These are phyloP conservation scores for Scheffersomyces stambukii DNA, from an alignment of 1,139 yeast genomes.

Conservation along the genomic window DNA sequence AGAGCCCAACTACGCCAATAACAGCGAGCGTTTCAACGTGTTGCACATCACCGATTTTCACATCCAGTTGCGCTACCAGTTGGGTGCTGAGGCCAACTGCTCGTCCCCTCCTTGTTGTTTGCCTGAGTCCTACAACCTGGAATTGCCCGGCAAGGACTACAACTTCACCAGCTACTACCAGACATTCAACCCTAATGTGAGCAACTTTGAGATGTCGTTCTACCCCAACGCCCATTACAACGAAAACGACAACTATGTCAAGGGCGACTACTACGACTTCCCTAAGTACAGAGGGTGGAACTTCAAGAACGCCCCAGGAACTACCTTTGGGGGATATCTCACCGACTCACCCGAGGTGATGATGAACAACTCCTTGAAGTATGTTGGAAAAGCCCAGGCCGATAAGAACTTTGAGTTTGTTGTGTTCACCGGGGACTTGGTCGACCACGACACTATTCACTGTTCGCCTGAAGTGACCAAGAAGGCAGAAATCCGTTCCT, in stretches of 20 bases:
- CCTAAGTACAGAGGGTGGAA: constrained; percentile 36
- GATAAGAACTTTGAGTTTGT: constrained; percentile 50
- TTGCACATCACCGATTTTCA: constrained; percentile 66
- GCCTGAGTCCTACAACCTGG: constrained; percentile 31
- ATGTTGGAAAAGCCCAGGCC: constrained; percentile 33
- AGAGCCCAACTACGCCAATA: constrained; percentile 22
- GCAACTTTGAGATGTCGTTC: constrained; percentile 22
- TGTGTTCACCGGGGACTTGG: constrained; percentile 67
- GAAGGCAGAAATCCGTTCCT: constrained; percentile 48
- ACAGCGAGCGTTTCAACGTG: constrained; percentile 46
- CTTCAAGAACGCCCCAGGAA: constrained; percentile 48
- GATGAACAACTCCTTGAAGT: constrained; percentile 50
- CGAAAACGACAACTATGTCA: constrained; percentile 26
- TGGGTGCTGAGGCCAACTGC: constrained; percentile 63
- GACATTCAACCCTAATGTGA: constrained; percentile 15
- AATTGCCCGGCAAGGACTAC: constrained; percentile 22
- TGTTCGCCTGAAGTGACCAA: constrained; percentile 47
- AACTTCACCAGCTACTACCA: constrained; percentile 28
- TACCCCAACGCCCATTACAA: constrained; percentile 25
- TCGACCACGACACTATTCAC: constrained; percentile 52
- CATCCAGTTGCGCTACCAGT: constrained; percentile 50
- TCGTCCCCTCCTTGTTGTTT: constrained; percentile 48
- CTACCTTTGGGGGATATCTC: constrained; percentile 54
- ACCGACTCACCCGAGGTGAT: constrained; percentile 65
- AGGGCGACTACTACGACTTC: constrained; percentile 38